These are phyloP conservation scores for Xanthoceras sorbifolium DNA, from an alignment of 345 rosid species.

Conservation along the genomic window DNA sequence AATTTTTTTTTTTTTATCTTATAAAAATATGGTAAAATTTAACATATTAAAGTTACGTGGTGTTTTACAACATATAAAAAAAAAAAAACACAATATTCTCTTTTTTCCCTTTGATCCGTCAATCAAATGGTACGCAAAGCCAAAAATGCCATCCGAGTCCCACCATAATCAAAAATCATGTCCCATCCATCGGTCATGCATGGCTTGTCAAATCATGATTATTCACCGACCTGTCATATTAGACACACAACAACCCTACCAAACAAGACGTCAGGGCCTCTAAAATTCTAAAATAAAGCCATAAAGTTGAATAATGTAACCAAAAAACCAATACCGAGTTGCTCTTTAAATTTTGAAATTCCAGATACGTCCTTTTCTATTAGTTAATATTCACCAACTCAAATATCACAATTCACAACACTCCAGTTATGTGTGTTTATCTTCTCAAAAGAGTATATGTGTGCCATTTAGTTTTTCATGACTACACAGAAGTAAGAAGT, in stretches of 20 bases:
- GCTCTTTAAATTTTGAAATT: background rate
- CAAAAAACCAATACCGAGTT: background rate
- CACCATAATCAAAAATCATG: background rate
- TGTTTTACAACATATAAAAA: too few relatives aligned
- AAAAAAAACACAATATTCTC: background rate
- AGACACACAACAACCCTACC: slow-evolving; percentile 11
- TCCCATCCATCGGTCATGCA: slow-evolving; percentile 2
- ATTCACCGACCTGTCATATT: background rate
- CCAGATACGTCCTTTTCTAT: background rate
- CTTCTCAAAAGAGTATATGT: too few relatives aligned
- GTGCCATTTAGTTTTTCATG: background rate
- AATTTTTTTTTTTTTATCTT: too few relatives aligned
- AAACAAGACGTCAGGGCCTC: background rate
- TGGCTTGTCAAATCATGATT: slow-evolving; percentile 21
- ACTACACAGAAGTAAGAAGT: background rate
- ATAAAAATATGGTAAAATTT: too few relatives aligned
- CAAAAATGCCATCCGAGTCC: slow-evolving; percentile 13
- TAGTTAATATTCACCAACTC: background rate
- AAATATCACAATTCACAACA: background rate
- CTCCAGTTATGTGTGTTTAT: background rate
- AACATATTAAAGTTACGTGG: too few relatives aligned
- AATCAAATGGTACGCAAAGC: background rate
- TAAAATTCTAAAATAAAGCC: background rate
- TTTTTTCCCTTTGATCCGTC: background rate
- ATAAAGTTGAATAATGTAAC: background rate